These are phyloP conservation scores for Ascochyta lentis DNA, from an alignment of 2,329 filamentous ascomycete genomes.

Conservation along the genomic window DNA sequence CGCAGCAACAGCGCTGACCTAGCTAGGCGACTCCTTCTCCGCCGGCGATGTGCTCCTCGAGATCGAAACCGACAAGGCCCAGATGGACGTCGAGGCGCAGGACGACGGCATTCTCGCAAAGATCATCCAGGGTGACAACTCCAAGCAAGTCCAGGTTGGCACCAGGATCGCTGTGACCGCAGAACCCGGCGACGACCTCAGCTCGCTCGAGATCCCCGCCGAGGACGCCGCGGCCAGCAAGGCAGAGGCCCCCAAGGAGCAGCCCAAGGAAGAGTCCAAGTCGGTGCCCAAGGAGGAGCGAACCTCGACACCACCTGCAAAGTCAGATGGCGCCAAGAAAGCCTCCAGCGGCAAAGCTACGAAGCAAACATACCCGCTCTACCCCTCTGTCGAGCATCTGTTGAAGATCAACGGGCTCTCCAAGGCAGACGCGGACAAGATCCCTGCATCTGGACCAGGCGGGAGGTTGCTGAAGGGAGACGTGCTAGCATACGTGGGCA, in stretches of 20 bases:
- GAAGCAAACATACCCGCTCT: slow-evolving; percentile 74
- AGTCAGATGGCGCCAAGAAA: slow-evolving; percentile 37
- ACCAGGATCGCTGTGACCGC: slow-evolving; percentile 82
- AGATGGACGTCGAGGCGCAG: slow-evolving; percentile 93
- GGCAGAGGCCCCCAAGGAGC: slow-evolving; percentile 43
- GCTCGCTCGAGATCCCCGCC: slow-evolving; percentile 74
- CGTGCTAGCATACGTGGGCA: slow-evolving; percentile 86
- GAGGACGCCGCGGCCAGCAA: slow-evolving; percentile 62
- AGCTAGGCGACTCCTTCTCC: slow-evolving; percentile 71
- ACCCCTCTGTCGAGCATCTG: slow-evolving; percentile 84
- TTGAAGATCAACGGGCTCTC: slow-evolving; percentile 80
- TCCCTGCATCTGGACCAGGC: slow-evolving; percentile 84
- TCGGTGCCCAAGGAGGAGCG: slow-evolving; percentile 45
- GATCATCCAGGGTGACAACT: slow-evolving; percentile 75
- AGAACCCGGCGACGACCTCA: slow-evolving; percentile 80
- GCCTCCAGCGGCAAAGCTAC: slow-evolving; percentile 56
- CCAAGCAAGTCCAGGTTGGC: slow-evolving; percentile 79
- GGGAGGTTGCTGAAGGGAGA: slow-evolving; percentile 94
- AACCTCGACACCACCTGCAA: slow-evolving; percentile 39
- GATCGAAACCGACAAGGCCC: slow-evolving; percentile 93
- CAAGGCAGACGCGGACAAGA: slow-evolving; percentile 77
- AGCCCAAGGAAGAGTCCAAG: slow-evolving; percentile 31
- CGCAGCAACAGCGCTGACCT: slow-evolving; percentile 23
- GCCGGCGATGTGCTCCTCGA: slow-evolving; percentile 88
- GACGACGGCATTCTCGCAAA: slow-evolving; percentile 87